Percentiles rank a stretch among this genome's conserved stretches.
Evolutionary conservation across 1,284 basidiomycete species (phyloP).

Genomic region (Cutaneotrichosporon cutaneum): DNA sequence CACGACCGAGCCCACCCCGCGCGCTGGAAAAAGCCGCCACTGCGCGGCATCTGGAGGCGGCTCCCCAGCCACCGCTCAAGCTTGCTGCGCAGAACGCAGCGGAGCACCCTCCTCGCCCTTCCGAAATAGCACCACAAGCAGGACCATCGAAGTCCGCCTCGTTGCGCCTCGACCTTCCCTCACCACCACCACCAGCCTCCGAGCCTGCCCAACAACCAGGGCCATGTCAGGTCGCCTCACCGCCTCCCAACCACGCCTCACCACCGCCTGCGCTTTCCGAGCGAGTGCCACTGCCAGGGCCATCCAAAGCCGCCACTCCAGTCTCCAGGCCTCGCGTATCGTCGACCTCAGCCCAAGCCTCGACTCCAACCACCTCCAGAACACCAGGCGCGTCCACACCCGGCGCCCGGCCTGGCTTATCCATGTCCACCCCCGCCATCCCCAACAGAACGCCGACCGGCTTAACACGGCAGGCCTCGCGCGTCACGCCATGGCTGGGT

Average conservation of each 20-base stretch:
- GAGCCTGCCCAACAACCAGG: no score
- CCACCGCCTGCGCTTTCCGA: neutral
- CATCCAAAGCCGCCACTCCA: neutral
- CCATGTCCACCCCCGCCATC: neutral
- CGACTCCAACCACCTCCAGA: neutral
- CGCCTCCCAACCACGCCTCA: neutral
- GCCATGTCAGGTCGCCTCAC: neutral
- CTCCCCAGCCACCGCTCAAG: neutral
- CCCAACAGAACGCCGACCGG: neutral
- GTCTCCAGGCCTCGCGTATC: neutral
- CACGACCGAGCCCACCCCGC: neutral
- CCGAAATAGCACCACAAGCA: no score
- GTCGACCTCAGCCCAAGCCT: neutral
- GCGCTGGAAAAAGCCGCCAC: neutral
- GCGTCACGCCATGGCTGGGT: conserved; percentile 27
- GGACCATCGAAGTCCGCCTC: no score
- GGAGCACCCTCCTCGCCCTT: no score
- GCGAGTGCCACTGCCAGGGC: neutral
- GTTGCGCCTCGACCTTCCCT: no score
- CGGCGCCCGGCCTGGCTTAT: neutral
- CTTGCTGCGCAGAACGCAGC: no score
- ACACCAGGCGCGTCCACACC: neutral
- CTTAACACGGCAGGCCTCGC: conserved; percentile 9
- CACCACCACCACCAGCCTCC: no score
- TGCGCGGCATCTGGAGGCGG: neutral